Evolutionary conservation across 73 alveolate species (phyloP).

Genomic region (Paraurostyla sp.): DNA sequence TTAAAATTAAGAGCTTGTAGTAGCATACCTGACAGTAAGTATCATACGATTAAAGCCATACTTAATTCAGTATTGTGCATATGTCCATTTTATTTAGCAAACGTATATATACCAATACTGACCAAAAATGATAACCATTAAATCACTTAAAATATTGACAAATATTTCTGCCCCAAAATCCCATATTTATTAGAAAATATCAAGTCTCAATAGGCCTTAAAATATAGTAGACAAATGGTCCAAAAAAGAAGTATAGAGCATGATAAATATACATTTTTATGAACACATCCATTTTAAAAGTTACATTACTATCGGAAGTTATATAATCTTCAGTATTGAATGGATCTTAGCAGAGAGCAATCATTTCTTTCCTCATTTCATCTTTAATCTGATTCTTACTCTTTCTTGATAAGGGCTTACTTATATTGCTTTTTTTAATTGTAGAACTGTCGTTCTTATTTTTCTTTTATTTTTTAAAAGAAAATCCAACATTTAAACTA

Average conservation of each 20-base stretch:
- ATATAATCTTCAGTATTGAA: constrained; percentile 17
- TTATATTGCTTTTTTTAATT: too few relatives aligned
- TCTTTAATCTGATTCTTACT: too few relatives aligned
- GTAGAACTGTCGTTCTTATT: too few relatives aligned
- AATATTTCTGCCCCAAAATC: neutral
- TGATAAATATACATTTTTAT: neutral
- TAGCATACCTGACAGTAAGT: constrained; percentile 15
- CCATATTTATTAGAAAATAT: neutral
- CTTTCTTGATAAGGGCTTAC: too few relatives aligned
- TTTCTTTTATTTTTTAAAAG: too few relatives aligned
- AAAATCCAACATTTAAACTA: too few relatives aligned
- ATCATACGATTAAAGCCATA: neutral
- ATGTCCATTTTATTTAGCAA: neutral
- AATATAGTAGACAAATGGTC: neutral
- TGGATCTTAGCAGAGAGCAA: constrained; percentile 24
- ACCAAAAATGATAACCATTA: neutral
- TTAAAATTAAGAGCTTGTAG: too few relatives aligned
- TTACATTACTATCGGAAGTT: neutral
- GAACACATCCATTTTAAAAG: neutral
- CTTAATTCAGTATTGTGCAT: neutral
- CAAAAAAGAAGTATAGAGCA: neutral
- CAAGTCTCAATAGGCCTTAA: neutral
- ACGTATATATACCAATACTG: neutral
- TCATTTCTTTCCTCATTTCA: too few relatives aligned
- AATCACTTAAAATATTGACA: neutral